Base-by-base conservation (phyloP, 2,329 filamentous ascomycete species). In the Sporothrix variecibatus region DNA sequence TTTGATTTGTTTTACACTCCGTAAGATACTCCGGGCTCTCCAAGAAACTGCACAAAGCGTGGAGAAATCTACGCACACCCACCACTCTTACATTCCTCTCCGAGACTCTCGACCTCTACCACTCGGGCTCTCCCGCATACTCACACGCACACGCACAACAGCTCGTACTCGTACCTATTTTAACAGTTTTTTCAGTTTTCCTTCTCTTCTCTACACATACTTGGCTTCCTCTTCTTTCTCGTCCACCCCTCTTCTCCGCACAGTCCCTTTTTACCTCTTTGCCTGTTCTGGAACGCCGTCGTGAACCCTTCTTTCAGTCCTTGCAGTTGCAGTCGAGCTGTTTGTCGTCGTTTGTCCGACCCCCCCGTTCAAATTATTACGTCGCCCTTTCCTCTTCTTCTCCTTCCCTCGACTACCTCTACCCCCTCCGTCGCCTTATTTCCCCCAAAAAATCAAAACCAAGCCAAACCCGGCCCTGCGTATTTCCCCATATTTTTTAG, bases 401-500 rank as follows among this genome's bases (percentile, higher is more conserved):
- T 23, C 9, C 2, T 58, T 43, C 15, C 51, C 67, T 34, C 38
- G 43, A 34, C 17, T 38, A 9, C 20, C n/a, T 17, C 5, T 58
- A n/a, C 26, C 60, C 60, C 43, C 71, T 26, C 58, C 23, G 12
- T 3, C 23, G 15, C 28, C 43, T 46, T 56, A 31, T 34, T 34
- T 15, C 46, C 56, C 56, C 56, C 58, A 7, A 49, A 49, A 62
- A 40, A 51, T 40, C 15, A 46, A 60, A 64, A 34, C n/a, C 67
- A 53, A 26, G 20, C 28, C 67, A 40, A 26, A n/a, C 20, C 31
- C 31, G 17, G 46, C n/a, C 28, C 67, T 51, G 28, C 49, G n/a
- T 56, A 17, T 34, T 58, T 70, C n/a, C 67, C 67, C 67, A 58
- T 70, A 70, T 70, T 70, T 70, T 26, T n/a, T 34, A 53, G 34